Conservation (phyloP, 768 basidiomycete species). For the Cantharellus cinnabarinus region DNA sequence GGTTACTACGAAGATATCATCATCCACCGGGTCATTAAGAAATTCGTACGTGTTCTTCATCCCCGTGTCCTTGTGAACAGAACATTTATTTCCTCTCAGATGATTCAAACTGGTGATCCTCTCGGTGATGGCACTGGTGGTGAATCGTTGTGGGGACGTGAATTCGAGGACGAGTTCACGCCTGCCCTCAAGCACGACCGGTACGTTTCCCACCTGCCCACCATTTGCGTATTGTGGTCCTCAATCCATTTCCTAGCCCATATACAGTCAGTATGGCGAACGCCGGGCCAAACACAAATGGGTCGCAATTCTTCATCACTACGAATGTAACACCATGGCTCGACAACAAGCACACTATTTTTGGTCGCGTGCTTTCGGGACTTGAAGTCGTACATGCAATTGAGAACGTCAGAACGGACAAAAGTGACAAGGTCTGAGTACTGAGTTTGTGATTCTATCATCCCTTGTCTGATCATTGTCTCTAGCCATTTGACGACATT, state of each 20-base stretch:
- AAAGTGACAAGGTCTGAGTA: constrained; percentile 36
- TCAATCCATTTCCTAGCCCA: constrained; percentile 31
- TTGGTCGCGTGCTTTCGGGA: constrained; percentile 72
- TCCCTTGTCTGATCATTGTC: neutral
- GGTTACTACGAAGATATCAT: constrained; percentile 84
- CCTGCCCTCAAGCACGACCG: constrained; percentile 81
- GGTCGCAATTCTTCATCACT: constrained; percentile 96
- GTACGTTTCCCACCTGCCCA: constrained; percentile 20
- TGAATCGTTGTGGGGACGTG: constrained; percentile 69
- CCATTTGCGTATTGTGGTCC: neutral
- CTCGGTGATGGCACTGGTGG: constrained; percentile 91
- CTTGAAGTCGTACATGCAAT: constrained; percentile 81
- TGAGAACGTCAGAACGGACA: constrained; percentile 75
- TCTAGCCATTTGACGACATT: constrained; percentile 67
- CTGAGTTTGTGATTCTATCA: neutral
- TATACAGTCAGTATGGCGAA: constrained; percentile 95
- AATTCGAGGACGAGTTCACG: constrained; percentile 87
- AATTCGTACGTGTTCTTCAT: constrained; percentile 36
- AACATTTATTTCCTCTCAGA: constrained; percentile 17
- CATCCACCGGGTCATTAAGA: constrained; percentile 94
- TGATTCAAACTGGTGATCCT: constrained; percentile 94
- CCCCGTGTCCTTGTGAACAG: constrained; percentile 5
- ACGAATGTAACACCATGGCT: constrained; percentile 88
- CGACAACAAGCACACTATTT: constrained; percentile 82
- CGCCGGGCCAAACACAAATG: constrained; percentile 76